Base-by-base conservation (phyloP, 768 basidiomycete species). In the Dictyophora rubrovolvata region DNA sequence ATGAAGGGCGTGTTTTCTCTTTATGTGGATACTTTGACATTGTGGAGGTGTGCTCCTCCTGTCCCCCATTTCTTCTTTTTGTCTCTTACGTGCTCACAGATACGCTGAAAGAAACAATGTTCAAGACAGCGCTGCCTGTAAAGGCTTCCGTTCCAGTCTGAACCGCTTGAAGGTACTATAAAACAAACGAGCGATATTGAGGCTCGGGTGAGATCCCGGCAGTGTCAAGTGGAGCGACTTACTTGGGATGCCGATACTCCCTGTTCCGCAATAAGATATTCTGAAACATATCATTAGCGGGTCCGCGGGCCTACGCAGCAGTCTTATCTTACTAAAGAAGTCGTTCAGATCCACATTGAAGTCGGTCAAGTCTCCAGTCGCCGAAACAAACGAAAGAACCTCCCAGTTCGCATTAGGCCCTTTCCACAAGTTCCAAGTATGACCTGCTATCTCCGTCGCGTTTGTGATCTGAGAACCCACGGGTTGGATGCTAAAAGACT, bases 131-230 rank as follows among this genome's bases (percentile, higher is more conserved):
- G 22, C 68, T 68, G 36, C 81, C 81, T 21, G 71, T 74, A 69
- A 81, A 81, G 0, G 80, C 72, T 67, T 82, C 81, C 1, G 79
- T 79, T 18, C 81, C 82, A 1, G 79, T 69, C 66, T 82, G 78
- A 46, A 84, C 77, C 8, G 73, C 69, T 69, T 83, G 80, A 49
- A 83, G 65, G 62, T 69, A 82, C 80, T 79, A 60, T 17, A 23
- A 6, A 54, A 18, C 21, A 6, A 54, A 18, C 21, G 20, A 16
- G n/a, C 33, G 23, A n/a, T 16, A 16, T 51, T 16, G 47, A 34
- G 37, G 7, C 28, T 7, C 7, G 4, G 7, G 28, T 28, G 28
- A 28, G 28, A 28, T 3, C 28, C 28, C 28, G 8, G 47, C 28
- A 36, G 0, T 35, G 48, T 36, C 20, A 23, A 46, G n/a, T 16